Evolutionary conservation across 2,329 filamentous ascomycete genomes (phyloP).

Genomic region (Microdochium paspali): DNA sequence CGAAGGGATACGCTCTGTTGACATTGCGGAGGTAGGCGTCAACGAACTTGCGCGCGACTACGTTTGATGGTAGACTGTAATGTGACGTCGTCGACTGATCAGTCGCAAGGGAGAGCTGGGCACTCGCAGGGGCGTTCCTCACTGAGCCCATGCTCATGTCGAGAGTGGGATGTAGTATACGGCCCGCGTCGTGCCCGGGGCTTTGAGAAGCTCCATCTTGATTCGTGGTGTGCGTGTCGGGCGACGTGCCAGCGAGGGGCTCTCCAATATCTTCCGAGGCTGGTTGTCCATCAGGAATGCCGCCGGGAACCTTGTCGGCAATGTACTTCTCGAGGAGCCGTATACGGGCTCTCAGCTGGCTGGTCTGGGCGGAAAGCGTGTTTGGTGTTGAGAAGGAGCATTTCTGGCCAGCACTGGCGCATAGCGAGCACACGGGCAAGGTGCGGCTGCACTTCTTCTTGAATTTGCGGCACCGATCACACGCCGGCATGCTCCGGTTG

Average conservation of each 20-base stretch:
- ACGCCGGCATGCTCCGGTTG: slow-evolving; percentile 18
- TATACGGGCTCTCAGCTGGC: slow-evolving; percentile 27
- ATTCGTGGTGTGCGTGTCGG: background rate
- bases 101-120: background rate
- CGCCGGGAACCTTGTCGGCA: slow-evolving; percentile 19
- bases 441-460: slow-evolving; percentile 36
- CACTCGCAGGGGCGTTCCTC: slow-evolving; percentile 1
- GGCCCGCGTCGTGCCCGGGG: background rate
- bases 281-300: slow-evolving; percentile 20
- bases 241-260: slow-evolving; percentile 4
- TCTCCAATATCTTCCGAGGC: slow-evolving; percentile 25
- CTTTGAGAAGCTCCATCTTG: background rate
- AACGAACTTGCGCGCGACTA: slow-evolving; percentile 22
- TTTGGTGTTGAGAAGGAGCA: slow-evolving; percentile 25
- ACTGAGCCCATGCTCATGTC: slow-evolving; percentile 2
- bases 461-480: slow-evolving; percentile 32
- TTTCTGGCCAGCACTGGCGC: slow-evolving; percentile 25
- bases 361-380: slow-evolving; percentile 20
- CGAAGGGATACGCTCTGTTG: slow-evolving; percentile 34
- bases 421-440: slow-evolving; percentile 28
- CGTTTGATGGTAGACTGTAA: slow-evolving; percentile 10
- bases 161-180: background rate
- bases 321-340: slow-evolving; percentile 28
- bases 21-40: slow-evolving; percentile 36
- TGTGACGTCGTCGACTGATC: background rate